Evolutionary conservation across 306 rosid genomes (phyloP), one percentile per base, ranked within the genome.

Genomic region (Acmispon strigosus): DNA sequence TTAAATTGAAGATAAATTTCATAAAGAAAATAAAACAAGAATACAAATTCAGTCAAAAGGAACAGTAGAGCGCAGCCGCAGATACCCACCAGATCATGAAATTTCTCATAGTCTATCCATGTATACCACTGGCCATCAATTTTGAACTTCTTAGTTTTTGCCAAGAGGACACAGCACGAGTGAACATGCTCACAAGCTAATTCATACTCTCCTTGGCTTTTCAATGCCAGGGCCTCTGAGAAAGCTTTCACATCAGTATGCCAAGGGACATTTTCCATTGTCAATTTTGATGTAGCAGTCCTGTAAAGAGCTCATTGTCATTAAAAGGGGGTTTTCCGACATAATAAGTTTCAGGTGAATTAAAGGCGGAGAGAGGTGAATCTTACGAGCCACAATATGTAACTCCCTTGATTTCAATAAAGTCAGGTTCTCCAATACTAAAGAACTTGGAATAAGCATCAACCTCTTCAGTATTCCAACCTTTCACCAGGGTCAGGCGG

Each of bases 251-350:
- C 99, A 55, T 94, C 99, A n/a, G 99, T 3, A 72, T 94, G 99
- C 97, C 97, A 94, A 12, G 99, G 99, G 73, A 94, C 99, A 82
- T 94, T 94, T 83, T 94, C 97, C 99, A 94, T 94, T 7, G 97
- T 94, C 84, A 94, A 70, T 80, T 94, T 94, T 77, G 99, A 94
- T 37, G 97, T 89, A 73, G 88, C 86, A 16, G 97, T 84, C 74
- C 99, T 94, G 90, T 36, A 39, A 42, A 81, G 41, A 74, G 50
- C 68, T 59, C 69, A 69, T 34, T 64, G 45, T 75, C 84, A 71
- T 70, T 71, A 61, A 74, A 66, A 62, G 60, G 52, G 8, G 72
- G 56, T 22, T 43, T 44, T 39, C 32, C 39, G 18, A 61, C 50
- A 45, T 60, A 37, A 60, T 16, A 43, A 76, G 43, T 41, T 16